Evolutionary conservation across 169 alveolate species (phyloP).

Genomic region (Plasmodium knowlesi): DNA sequence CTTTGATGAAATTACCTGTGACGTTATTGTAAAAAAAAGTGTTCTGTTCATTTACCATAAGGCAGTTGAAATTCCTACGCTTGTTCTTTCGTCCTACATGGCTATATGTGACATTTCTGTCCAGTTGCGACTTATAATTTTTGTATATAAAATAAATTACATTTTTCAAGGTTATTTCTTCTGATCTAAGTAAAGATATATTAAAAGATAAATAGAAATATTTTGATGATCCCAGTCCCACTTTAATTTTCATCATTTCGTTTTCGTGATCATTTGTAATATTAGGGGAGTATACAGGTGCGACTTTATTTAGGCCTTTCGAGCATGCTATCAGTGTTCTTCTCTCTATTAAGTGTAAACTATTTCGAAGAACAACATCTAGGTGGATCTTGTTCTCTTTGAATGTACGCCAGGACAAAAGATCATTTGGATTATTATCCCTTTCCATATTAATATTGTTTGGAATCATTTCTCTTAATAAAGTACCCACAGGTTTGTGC

Average conservation of each 20-base stretch:
- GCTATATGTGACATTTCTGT: neutral
- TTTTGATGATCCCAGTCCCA: constrained; percentile 28
- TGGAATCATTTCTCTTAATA: neutral
- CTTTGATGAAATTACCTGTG: constrained; percentile 33
- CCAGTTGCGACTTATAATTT: constrained; percentile 37
- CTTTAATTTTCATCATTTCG: constrained; percentile 53
- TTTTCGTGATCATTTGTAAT: constrained; percentile 17
- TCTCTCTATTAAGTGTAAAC: constrained; percentile 21
- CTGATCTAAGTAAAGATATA: constrained; percentile 38
- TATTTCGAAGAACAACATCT: constrained; percentile 52
- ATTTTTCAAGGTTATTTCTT: constrained; percentile 25
- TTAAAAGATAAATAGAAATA: constrained; percentile 42
- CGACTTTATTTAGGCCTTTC: neutral
- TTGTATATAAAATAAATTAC: constrained; percentile 48
- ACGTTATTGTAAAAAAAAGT: constrained; percentile 53
- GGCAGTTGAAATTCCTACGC: constrained; percentile 1
- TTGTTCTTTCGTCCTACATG: neutral
- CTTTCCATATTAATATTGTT: neutral
- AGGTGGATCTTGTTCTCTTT: constrained; percentile 19
- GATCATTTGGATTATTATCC: neutral
- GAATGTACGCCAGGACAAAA: neutral
- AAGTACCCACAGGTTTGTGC: constrained; percentile 52
- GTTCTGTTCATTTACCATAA: constrained; percentile 24
- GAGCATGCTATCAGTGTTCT: constrained; percentile 14
- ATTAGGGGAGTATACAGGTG: neutral